These are phyloP conservation scores for Candida orba DNA, from an alignment of 805 yeast genomes.

Conservation along the genomic window DNA sequence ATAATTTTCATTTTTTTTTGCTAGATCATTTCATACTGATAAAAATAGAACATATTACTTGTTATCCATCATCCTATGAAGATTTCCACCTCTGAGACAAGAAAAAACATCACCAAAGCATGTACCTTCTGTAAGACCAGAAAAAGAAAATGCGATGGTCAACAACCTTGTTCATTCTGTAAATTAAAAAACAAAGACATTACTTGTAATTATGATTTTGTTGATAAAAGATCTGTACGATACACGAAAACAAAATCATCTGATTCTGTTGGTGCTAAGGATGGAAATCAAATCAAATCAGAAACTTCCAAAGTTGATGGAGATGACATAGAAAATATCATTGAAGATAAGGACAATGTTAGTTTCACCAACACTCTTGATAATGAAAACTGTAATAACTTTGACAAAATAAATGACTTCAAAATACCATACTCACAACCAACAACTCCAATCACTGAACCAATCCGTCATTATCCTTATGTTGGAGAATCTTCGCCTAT, in stretches of 20 bases:
- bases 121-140: slow-evolving; percentile 36
- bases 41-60: no score
- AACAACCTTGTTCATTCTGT: slow-evolving; percentile 27
- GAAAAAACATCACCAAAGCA: slow-evolving; percentile 34
- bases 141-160: slow-evolving; percentile 26
- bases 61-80: no score
- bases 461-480: background rate
- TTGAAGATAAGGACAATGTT: background rate
- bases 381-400: background rate
- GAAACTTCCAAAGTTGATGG: no score
- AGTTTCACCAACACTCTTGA: no score
- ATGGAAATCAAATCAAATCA: no score
- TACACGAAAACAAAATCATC: background rate
- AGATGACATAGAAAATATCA: background rate
- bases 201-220: slow-evolving; percentile 20
- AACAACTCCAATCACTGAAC: no score
- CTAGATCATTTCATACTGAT: no score
- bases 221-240: slow-evolving; percentile 7
- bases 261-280: no score
- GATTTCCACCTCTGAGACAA: background rate
- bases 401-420: no score
- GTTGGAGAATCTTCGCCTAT: slow-evolving; percentile 32
- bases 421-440: no score
- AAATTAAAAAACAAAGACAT: slow-evolving; percentile 18
- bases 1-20: no score